A percentile compares a stretch with the other conserved stretches of the same genome.
phyloP scores from a whole-genome alignment of 1,139 yeast genomes.

The Sugiyamaella xylanicola region DNA sequence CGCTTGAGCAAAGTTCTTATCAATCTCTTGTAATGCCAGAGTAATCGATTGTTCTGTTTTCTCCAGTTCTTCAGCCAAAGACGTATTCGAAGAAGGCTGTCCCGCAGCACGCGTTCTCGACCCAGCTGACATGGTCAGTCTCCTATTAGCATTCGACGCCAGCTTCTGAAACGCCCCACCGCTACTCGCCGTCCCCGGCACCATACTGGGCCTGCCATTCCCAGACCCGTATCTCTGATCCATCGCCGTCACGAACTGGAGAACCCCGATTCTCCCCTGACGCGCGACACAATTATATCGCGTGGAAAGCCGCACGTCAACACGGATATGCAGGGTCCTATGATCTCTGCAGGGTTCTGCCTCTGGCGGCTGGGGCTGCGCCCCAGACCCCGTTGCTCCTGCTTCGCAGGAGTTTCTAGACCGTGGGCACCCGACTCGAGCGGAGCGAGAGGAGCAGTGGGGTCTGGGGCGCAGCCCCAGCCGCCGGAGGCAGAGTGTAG shows the following conservation, averaged over 20 bases:
- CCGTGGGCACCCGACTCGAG: no score
- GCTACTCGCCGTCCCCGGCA: not conserved
- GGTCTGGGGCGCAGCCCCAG: no score
- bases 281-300: not conserved
- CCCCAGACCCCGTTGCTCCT: no score
- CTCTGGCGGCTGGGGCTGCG: no score
- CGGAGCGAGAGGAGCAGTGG: no score
- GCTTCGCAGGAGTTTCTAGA: no score
- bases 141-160: conserved; percentile 3
- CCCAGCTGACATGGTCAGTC: conserved; percentile 10
- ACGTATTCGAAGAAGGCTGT: conserved; percentile 21
- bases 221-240: not conserved
- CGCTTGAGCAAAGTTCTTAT: conserved; percentile 65
- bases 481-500: no score
- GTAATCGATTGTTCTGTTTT: conserved; percentile 81
- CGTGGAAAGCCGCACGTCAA: no score
- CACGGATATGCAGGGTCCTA: no score
- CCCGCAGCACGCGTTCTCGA: not conserved
- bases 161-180: not conserved
- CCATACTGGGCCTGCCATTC: not conserved
- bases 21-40: conserved; percentile 74
- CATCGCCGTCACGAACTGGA: not conserved
- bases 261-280: not conserved
- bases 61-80: conserved; percentile 57
- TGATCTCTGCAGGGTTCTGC: no score